Base-by-base conservation (phyloP, 768 basidiomycete species). In the Suillus luteus region DNA sequence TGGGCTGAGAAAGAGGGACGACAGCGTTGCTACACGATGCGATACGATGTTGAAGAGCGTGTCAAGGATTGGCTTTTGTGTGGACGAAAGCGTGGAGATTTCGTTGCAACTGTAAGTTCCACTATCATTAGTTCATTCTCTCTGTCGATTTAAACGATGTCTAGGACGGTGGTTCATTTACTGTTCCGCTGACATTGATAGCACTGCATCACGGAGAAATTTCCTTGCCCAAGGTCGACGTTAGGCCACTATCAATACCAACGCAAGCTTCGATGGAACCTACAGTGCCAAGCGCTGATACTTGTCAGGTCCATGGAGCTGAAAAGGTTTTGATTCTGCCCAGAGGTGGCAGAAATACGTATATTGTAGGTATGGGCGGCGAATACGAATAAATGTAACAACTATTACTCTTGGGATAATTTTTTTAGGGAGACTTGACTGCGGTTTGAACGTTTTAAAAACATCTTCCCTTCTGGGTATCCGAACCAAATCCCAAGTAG, bases 31-130 rank as follows among this genome's bases (percentile, higher is more conserved):
- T 90, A 88, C 71, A 70, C 76, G 46, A 81, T 96, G 76, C 83
- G 88, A 43, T 98, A 90, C 71, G 92, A 95, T 66, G 81, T 97
- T 17, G 87, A 92, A 63, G 92, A 94, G 67, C 82, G 87, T 75
- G 83, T 87, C 19, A 87, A 86, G 57, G 91, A 93, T 67, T 98
- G 96, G 96, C 80, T 97, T 3, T 86, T 98, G 10, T 91, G 93
- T 65, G 96, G 96, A 10, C 83, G 83, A 48, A 96, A 95, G 76
- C 86, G 90, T 60, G 95, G 95, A 1, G 90, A 91, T 68, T 96
- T 93, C 69, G 61, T 82, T 19, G 92, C 90, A 3, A 81, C 79
- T 77, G 96, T 92, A 70, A 60, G 86, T 71, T 61, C 27, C 14
- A 40, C 44, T 7, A 5, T 11, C 35, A 37, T 38, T 17, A 46